Percentiles rank a stretch among this genome's conserved stretches.
These are phyloP conservation scores for Brassica balearica DNA, from an alignment of 441 rosid genomes.

Conservation along the genomic window DNA sequence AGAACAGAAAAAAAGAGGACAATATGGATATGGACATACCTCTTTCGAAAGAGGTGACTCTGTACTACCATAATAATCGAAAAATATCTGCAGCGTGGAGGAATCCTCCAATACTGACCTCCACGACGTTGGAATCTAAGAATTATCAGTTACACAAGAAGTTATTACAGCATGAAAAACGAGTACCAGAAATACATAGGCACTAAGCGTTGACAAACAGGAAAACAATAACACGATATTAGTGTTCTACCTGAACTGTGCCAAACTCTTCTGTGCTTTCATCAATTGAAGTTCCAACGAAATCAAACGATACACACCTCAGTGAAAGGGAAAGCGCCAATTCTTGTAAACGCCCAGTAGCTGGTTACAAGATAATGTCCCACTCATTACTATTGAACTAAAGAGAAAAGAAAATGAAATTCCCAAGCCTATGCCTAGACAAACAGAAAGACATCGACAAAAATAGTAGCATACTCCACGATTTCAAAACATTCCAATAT, in stretches of 20 bases:
- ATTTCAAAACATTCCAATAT: constrained; percentile 17
- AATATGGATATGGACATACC: constrained; percentile 51
- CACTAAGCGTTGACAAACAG: constrained; percentile 18
- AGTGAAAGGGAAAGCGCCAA: constrained; percentile 94
- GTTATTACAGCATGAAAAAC: constrained; percentile 22
- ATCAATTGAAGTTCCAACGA: constrained; percentile 97
- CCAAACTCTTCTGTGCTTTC: constrained; percentile 99
- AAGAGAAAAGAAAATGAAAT: not conserved
- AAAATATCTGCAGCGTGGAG: constrained; percentile 90
- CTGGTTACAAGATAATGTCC: constrained; percentile 50
- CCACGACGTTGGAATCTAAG: constrained; percentile 94
- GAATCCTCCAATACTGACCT: constrained; percentile 91
- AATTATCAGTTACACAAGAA: constrained; percentile 29
- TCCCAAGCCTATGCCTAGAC: constrained; percentile 22
- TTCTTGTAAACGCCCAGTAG: constrained; percentile 81
- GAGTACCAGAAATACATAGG: constrained; percentile 19
- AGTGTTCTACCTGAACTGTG: constrained; percentile 83
- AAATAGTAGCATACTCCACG: constrained; percentile 7
- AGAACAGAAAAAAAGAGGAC: not conserved
- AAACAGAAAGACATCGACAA: constrained; percentile 24
- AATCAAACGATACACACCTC: constrained; percentile 96
- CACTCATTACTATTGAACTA: constrained; percentile 18
- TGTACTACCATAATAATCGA: constrained; percentile 86
- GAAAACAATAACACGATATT: not conserved
- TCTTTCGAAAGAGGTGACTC: constrained; percentile 90